Evolutionary conservation across 2,329 filamentous ascomycete species (phyloP).

Genomic region (Pleurostoma richardsiae): DNA sequence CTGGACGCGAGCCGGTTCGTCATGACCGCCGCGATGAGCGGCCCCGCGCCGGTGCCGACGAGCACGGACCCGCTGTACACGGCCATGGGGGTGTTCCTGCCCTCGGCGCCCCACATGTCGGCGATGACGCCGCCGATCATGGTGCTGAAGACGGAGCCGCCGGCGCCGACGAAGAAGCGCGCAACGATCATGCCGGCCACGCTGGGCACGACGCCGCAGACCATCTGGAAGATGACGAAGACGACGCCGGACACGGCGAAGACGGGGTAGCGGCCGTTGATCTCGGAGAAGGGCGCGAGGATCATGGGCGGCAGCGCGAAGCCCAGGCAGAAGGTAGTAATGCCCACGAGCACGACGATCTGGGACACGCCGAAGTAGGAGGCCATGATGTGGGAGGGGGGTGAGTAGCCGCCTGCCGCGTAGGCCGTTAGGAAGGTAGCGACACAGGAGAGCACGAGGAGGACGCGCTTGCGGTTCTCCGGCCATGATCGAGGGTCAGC

Average conservation of each 20-base stretch:
- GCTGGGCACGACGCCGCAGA: constrained; percentile 65
- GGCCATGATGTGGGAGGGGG: constrained; percentile 61
- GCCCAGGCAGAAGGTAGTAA: constrained; percentile 76
- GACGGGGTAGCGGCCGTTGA: constrained; percentile 80
- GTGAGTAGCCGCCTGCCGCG: constrained; percentile 74
- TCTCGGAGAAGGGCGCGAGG: constrained; percentile 81
- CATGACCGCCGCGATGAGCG: constrained; percentile 66
- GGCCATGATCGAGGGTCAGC: constrained; percentile 72
- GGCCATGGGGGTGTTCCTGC: constrained; percentile 85
- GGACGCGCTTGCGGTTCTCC: constrained; percentile 59
- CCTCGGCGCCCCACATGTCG: constrained; percentile 74
- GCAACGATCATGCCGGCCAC: constrained; percentile 70
- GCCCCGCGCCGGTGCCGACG: constrained; percentile 74
- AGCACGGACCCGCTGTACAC: constrained; percentile 77
- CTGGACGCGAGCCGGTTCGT: constrained; percentile 46
- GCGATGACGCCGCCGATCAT: constrained; percentile 91
- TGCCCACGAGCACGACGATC: constrained; percentile 65
- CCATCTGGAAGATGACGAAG: constrained; percentile 66
- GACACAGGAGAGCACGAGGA: constrained; percentile 68
- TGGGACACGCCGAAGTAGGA: constrained; percentile 59
- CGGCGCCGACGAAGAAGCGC: constrained; percentile 73
- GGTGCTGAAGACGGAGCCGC: constrained; percentile 73
- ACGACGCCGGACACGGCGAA: constrained; percentile 70
- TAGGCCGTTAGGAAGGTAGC: constrained; percentile 78
- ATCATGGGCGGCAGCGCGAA: constrained; percentile 85